Evolutionary conservation across 2,329 filamentous ascomycete genomes (phyloP).

Genomic region (Diplocarpon rosae): DNA sequence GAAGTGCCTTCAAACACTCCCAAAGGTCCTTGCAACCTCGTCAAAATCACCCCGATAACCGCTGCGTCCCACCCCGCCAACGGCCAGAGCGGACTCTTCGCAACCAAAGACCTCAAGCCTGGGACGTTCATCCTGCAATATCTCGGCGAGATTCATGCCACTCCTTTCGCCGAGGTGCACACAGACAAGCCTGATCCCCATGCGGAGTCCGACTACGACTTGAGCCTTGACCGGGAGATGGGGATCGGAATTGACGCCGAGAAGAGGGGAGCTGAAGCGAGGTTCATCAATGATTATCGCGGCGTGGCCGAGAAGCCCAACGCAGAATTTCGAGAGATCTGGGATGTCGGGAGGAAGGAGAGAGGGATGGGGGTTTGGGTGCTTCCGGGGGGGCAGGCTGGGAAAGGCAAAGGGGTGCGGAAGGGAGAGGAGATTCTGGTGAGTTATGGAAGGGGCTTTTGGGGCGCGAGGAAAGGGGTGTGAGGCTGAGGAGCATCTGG

Average conservation of each 20-base stretch:
- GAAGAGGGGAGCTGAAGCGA: constrained; percentile 47
- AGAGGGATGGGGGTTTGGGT: constrained; percentile 49
- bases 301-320: constrained; percentile 35
- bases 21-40: constrained; percentile 36
- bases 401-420: constrained; percentile 33
- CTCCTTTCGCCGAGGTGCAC: neutral
- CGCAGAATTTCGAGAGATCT: constrained; percentile 45
- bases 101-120: constrained; percentile 39
- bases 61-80: constrained; percentile 43
- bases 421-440: constrained; percentile 55
- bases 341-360: constrained; percentile 41
- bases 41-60: constrained; percentile 43
- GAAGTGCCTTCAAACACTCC: constrained; percentile 29
- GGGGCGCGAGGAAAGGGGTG: constrained; percentile 36
- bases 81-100: constrained; percentile 50
- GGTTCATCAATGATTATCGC: constrained; percentile 58
- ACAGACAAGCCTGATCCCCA: constrained; percentile 23
- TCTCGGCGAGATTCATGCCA: constrained; percentile 45
- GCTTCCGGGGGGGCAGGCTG: constrained; percentile 33
- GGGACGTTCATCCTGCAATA: constrained; percentile 51
- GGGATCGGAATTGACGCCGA: constrained; percentile 51
- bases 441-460: constrained; percentile 59
- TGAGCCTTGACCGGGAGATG: constrained; percentile 47
- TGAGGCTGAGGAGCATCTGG: neutral
- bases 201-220: constrained; percentile 48